Evolutionary conservation across 2,329 filamentous ascomycete genomes (phyloP), one percentile per base, ranked within the genome.

Genomic region (Penicillium italicum): DNA sequence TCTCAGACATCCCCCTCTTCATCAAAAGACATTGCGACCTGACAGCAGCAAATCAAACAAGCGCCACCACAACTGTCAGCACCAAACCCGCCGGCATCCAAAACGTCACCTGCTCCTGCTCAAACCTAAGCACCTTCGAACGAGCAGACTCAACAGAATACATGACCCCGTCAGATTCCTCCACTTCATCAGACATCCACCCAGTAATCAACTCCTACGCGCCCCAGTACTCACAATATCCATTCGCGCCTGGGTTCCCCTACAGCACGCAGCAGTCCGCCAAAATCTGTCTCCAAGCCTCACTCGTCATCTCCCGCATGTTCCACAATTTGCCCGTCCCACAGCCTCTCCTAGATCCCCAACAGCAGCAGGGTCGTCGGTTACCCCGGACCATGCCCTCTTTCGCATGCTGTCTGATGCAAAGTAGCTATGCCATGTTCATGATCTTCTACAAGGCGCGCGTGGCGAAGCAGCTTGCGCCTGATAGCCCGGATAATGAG

Each of bases 401-500:
- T 0, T 78, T 78, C 56, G 75, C 76, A 22, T 77, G 75, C 63
- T 79, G 76, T 56, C 67, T 76, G 8, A 77, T 78, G 75, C 76
- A 78, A 58, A 72, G 73, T 38, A 77, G 75, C 56, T 79, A 79
- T 55, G 75, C 75, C 5, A 70, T 78, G 67, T 63, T 78, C 16
- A 79, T 78, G 76, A 67, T 77, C 8, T 77, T 72, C 51, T 76
- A 75, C 60, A 76, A 76, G 55, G 70, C 71, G 10, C 69, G 71
- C 12, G 69, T 74, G n/a, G 65, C 69, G 44, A 73, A 72, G 37
- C 67, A 72, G 26, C 49, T 67, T 7, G 64, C 66, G 1, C 63
- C 64, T 1, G 67, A 68, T 11, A n/a, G 14, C 4, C 59, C 60
- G 11, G 60, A 61, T 10, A 62, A 54, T 53, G 66, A 67, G 3